Percentiles rank a stretch among this genome's conserved stretches.
Conservation (phyloP, 2,329 filamentous ascomycete genomes). For the Fusarium pseudonygamai region DNA sequence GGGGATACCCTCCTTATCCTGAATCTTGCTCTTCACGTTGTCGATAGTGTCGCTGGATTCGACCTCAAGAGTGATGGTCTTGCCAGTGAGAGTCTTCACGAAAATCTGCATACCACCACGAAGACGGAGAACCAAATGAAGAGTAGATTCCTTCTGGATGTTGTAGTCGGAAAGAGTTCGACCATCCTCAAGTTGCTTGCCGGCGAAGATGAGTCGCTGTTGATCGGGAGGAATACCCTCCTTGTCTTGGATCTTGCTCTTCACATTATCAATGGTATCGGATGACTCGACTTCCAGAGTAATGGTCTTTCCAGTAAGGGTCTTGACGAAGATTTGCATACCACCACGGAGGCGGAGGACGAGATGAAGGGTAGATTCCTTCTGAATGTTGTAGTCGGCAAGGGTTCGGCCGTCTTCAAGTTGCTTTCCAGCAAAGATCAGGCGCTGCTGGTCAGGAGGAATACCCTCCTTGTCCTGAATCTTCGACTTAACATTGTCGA, state of each 20-base stretch:
- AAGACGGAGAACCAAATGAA: conserved; percentile 82
- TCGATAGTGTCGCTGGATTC: conserved; percentile 93
- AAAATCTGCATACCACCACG: conserved; percentile 84
- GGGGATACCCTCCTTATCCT: conserved; percentile 98
- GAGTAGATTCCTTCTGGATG: conserved; percentile 90
- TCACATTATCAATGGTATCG: conserved; percentile 95
- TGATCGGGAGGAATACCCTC: conserved; percentile 95
- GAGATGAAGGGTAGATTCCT: conserved; percentile 86
- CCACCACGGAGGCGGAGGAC: conserved; percentile 89
- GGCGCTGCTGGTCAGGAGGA: conserved; percentile 91
- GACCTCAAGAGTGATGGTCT: conserved; percentile 93
- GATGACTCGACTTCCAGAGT: conserved; percentile 89
- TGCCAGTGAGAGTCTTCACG: conserved; percentile 88
- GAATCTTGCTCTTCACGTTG: conserved; percentile 97
- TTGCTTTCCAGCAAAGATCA: conserved; percentile 97
- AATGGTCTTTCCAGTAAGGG: conserved; percentile 91
- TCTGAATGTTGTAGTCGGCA: conserved; percentile 95
- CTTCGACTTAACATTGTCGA: conserved; percentile 97
- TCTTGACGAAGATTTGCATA: conserved; percentile 92
- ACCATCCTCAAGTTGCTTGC: conserved; percentile 93
- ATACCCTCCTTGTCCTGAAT: conserved; percentile 99
- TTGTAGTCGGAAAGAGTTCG: conserved; percentile 95
- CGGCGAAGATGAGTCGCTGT: conserved; percentile 92
- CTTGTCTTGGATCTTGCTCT: conserved; percentile 92
- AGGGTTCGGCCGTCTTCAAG: conserved; percentile 92